Conservation (phyloP, 2,329 filamentous ascomycete species). For the Ciborinia camelliae region DNA sequence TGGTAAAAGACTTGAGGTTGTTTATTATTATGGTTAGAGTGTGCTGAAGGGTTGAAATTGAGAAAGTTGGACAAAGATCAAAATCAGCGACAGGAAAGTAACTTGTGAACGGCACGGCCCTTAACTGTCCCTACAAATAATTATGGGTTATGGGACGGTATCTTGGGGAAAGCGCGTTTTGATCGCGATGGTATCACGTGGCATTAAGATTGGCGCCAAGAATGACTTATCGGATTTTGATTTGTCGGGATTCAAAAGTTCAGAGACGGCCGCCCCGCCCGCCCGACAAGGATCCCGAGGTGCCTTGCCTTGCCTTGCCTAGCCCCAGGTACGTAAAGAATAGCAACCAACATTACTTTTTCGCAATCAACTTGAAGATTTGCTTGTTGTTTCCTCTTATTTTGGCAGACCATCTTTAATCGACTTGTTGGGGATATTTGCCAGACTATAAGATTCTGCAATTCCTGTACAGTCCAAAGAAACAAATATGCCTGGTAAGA, state of each 20-base stretch:
- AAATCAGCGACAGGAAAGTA: not conserved
- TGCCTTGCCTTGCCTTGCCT: too few species aligned
- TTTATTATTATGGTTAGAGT: not conserved
- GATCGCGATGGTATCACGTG: not conserved
- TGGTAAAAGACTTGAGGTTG: not conserved
- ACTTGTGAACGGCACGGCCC: slow-evolving; percentile 6
- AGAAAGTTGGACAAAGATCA: not conserved
- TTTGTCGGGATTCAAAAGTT: not conserved
- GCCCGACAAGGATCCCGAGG: not conserved
- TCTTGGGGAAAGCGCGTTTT: slow-evolving; percentile 9
- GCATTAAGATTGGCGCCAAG: not conserved
- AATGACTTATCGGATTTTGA: not conserved
- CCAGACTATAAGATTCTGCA: not conserved
- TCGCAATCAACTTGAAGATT: not conserved
- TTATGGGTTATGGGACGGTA: too few species aligned
- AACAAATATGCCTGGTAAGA: slow-evolving; percentile 14
- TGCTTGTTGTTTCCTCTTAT: not conserved
- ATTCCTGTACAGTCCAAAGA: not conserved
- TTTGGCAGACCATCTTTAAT: not conserved
- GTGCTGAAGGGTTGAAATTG: not conserved
- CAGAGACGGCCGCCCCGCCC: not conserved
- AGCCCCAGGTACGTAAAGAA: slow-evolving; percentile 1
- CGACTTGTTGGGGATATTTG: not conserved
- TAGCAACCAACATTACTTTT: slow-evolving; percentile 6
- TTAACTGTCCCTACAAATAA: too few species aligned